Conservation (phyloP, 371 early-diverging fungal genomes). For the Nematocida displodere region DNA sequence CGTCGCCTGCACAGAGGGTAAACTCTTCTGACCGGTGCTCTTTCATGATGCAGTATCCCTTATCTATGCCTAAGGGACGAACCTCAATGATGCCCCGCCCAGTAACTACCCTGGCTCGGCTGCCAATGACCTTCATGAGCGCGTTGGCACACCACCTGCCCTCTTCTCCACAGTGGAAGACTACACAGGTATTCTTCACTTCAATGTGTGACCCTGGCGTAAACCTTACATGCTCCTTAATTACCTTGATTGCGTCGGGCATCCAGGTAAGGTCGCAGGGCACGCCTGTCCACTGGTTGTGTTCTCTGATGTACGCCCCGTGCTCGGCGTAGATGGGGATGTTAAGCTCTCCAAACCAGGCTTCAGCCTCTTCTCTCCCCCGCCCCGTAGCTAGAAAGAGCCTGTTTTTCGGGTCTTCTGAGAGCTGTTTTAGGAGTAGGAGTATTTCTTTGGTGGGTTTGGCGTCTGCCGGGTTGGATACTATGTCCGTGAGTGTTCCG, state of each 20-base stretch:
- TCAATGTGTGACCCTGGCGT: conserved; percentile 64
- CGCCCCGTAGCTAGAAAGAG: conserved; percentile 63
- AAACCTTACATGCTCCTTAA: conserved; percentile 52
- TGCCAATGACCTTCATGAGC: conserved; percentile 39
- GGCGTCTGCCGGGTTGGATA: conserved; percentile 54
- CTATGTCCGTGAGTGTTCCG: conserved; percentile 63
- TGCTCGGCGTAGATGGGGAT: conserved; percentile 65
- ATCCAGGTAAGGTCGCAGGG: conserved; percentile 47
- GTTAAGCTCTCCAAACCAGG: conserved; percentile 58
- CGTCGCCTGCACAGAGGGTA: conserved; percentile 63
- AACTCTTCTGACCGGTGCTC: conserved; percentile 43
- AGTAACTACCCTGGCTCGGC: conserved; percentile 39
- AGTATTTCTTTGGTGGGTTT: conserved; percentile 55
- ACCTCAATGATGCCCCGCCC: conserved; percentile 64
- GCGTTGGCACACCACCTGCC: conserved; percentile 51
- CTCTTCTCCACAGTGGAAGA: conserved; percentile 62
- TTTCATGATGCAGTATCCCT: conserved; percentile 53
- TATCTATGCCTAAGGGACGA: conserved; percentile 37
- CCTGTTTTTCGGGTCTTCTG: conserved; percentile 37
- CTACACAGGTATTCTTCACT: conserved; percentile 59
- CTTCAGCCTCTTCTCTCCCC: conserved; percentile 54
- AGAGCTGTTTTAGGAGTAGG: conserved; percentile 48
- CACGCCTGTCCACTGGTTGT: conserved; percentile 53
- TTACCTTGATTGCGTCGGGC: conserved; percentile 32
- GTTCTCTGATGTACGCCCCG: conserved; percentile 54